Conservation (phyloP, 1,284 basidiomycete genomes). For the Cryptococcus sp. region DNA sequence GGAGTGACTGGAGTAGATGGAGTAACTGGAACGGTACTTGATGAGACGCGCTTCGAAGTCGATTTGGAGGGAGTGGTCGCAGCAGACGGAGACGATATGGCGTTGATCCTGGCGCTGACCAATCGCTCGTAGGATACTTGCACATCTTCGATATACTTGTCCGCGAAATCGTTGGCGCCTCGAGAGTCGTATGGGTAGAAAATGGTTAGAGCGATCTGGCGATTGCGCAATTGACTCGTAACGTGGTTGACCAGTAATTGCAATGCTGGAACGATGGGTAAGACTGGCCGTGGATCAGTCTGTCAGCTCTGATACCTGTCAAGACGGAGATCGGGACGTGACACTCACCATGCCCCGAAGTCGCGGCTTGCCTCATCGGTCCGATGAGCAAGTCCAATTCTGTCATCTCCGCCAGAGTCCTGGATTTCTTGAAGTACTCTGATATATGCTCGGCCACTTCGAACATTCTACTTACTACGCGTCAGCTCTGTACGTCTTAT, state of each 20-base stretch:
- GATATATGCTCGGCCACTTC: constrained; percentile 21
- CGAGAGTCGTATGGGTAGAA: constrained; percentile 1
- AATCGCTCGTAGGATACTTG: not conserved
- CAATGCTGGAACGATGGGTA: constrained; percentile 28
- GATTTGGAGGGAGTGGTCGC: too few species aligned
- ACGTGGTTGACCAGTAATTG: constrained; percentile 26
- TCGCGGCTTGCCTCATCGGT: constrained; percentile 25
- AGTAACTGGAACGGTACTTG: not conserved
- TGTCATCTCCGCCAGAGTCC: constrained; percentile 19
- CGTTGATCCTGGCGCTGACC: not conserved
- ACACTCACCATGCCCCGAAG: constrained; percentile 18
- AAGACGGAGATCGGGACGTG: not conserved
- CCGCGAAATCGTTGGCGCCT: not conserved
- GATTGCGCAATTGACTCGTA: constrained; percentile 16
- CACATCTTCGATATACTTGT: constrained; percentile 1
- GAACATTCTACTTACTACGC: not conserved
- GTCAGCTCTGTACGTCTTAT: too few species aligned
- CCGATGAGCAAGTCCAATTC: constrained; percentile 25
- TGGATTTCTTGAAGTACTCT: constrained; percentile 21
- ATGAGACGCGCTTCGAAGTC: too few species aligned
- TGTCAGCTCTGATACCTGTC: not conserved
- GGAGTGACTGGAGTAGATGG: not conserved
- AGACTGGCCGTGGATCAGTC: constrained; percentile 4
- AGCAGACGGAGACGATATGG: not conserved
- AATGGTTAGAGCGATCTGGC: not conserved